A percentile compares a stretch with the other conserved stretches of the same genome.
phyloP scores from a whole-genome alignment of 352 stramenopile species.

The Phytophthora brassicae region DNA sequence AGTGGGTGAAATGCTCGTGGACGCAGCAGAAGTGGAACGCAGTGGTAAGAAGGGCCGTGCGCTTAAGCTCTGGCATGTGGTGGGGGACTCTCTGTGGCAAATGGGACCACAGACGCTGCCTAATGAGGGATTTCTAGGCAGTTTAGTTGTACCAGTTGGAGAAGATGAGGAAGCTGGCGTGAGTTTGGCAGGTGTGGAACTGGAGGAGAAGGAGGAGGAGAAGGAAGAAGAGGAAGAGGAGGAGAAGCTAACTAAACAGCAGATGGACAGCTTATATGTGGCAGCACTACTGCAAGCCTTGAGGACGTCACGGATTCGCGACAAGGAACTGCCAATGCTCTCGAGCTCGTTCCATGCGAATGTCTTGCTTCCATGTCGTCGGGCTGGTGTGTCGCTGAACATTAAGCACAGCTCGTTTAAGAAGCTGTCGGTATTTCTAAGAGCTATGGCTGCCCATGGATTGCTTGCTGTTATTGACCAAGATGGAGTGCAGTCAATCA shows the following conservation, averaged over 20 bases:
- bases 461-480: slow-evolving; percentile 64
- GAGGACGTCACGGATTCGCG: slow-evolving; percentile 49
- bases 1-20: slow-evolving; percentile 76
- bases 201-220: slow-evolving; percentile 42
- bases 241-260: slow-evolving; percentile 46
- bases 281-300: slow-evolving; percentile 67
- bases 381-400: slow-evolving; percentile 55
- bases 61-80: slow-evolving; percentile 67
- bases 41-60: slow-evolving; percentile 70
- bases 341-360: slow-evolving; percentile 74
- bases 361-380: slow-evolving; percentile 63
- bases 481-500: slow-evolving; percentile 82
- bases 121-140: slow-evolving; percentile 61
- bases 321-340: slow-evolving; percentile 81
- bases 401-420: slow-evolving; percentile 84
- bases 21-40: slow-evolving; percentile 51
- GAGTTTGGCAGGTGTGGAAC: slow-evolving; percentile 32
- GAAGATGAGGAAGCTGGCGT: slow-evolving; percentile 21
- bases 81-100: slow-evolving; percentile 77
- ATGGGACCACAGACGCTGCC: slow-evolving; percentile 68
- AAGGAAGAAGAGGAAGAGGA: slow-evolving; percentile 17
- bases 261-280: slow-evolving; percentile 81
- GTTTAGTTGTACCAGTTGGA: slow-evolving; percentile 40
- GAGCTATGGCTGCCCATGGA: slow-evolving; percentile 56
- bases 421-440: slow-evolving; percentile 79